A percentile compares a stretch with the other conserved stretches of the same genome.
phyloP scores from a whole-genome alignment of 192 early-diverging fungal genomes.

The Dissophora globulifera region DNA sequence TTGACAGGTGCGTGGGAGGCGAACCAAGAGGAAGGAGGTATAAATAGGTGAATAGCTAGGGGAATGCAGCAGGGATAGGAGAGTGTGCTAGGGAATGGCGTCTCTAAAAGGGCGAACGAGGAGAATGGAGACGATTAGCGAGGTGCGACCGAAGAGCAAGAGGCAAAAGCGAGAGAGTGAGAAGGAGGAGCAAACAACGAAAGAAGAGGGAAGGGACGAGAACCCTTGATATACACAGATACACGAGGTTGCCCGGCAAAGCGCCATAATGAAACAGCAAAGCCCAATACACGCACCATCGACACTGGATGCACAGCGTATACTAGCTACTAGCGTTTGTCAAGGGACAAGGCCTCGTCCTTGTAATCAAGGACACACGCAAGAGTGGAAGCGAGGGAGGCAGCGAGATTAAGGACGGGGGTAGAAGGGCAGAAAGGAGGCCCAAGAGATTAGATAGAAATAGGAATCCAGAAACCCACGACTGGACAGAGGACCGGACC shows the following conservation, averaged over 20 bases:
- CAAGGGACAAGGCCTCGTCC: conserved; percentile 5
- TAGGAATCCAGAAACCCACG: not conserved
- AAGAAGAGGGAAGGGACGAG: conserved; percentile 9
- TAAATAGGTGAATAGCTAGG: not conserved
- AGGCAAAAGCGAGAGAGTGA: not conserved
- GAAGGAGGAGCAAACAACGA: not conserved
- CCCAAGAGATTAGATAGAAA: conserved; percentile 6
- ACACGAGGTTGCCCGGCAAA: not conserved
- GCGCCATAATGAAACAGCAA: too few relatives aligned
- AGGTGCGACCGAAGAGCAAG: not conserved
- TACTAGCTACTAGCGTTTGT: conserved; percentile 3
- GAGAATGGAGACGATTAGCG: not conserved
- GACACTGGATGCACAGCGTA: not conserved
- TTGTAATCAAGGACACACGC: conserved; percentile 1
- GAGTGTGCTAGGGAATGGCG: not conserved
- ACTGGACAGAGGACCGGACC: not conserved
- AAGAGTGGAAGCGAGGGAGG: conserved; percentile 4
- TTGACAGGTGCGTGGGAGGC: too few relatives aligned
- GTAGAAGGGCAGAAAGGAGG: conserved; percentile 8
- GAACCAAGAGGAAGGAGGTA: too few relatives aligned
- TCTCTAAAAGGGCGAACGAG: not conserved
- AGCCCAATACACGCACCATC: too few relatives aligned
- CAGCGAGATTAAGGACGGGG: conserved; percentile 3
- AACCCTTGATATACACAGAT: conserved; percentile 21
- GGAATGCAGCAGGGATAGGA: not conserved